A percentile compares a stretch with the other conserved stretches of the same genome.
These are phyloP conservation scores for Oryza australiensis DNA, from an alignment of 176 grass and related monocot species.

Conservation along the genomic window DNA sequence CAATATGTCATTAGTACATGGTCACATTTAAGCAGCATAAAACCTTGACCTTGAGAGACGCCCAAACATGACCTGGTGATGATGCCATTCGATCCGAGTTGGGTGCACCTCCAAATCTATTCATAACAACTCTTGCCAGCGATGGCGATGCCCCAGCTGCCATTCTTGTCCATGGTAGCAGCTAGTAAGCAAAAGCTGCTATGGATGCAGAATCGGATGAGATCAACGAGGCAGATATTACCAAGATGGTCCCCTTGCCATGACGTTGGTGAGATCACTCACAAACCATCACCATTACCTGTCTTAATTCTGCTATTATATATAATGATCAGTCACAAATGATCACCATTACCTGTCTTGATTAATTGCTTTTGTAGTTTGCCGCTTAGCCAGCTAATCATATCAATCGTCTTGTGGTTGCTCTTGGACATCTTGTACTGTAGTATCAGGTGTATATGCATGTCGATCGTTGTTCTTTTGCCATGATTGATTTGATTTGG, in stretches of 20 bases:
- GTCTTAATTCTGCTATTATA: background rate
- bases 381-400: background rate
- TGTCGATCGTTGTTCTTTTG: background rate
- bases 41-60: background rate
- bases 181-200: background rate
- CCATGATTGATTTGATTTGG: background rate
- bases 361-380: background rate
- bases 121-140: background rate
- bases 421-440: background rate
- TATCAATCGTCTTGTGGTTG: background rate
- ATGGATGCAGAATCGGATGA: background rate
- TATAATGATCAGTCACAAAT: background rate
- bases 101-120: background rate
- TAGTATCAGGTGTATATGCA: background rate
- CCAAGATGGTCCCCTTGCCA: background rate
- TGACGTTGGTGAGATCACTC: background rate
- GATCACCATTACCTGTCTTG: background rate
- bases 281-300: background rate
- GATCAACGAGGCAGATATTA: background rate
- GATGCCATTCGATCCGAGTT: background rate
- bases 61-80: background rate
- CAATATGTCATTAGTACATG: background rate
- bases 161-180: constrained; percentile 6
- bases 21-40: background rate
- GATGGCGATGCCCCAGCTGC: constrained; percentile 23